These are phyloP conservation scores for Suillus brevipes DNA, from an alignment of 768 basidiomycete species.

Conservation along the genomic window DNA sequence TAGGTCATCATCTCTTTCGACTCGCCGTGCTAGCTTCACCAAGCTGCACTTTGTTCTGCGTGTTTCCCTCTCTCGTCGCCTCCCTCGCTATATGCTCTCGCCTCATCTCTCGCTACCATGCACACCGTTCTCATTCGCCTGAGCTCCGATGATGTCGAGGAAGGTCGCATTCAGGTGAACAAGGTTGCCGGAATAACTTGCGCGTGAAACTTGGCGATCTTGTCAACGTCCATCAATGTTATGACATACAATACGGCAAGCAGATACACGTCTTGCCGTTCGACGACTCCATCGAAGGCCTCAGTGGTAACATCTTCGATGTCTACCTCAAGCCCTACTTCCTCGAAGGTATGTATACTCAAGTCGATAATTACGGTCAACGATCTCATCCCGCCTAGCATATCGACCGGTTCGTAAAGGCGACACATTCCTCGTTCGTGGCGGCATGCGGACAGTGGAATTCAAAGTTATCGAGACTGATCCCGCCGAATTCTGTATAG, in stretches of 20 bases:
- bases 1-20: too few relatives aligned
- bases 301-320: conserved; percentile 98
- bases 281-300: conserved; percentile 96
- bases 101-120: too few relatives aligned
- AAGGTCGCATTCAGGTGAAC: conserved; percentile 98
- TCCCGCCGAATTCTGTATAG: conserved; percentile 97
- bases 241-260: conserved; percentile 99
- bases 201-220: conserved; percentile 97
- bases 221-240: conserved; percentile 92
- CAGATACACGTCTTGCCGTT: conserved; percentile 96
- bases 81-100: too few relatives aligned
- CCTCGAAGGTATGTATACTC: conserved; percentile 70
- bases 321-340: conserved; percentile 99
- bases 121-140: conserved; percentile 92
- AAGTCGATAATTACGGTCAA: background rate
- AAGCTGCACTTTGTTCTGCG: too few relatives aligned
- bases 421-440: conserved; percentile 98
- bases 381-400: conserved; percentile 41
- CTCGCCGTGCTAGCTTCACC: too few relatives aligned
- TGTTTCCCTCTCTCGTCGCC: too few relatives aligned
- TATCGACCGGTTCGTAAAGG: conserved; percentile 96
- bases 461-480: conserved; percentile 99
- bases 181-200: conserved; percentile 99
- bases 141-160: conserved; percentile 94
- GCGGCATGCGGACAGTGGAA: conserved; percentile 97